Percentiles rank a stretch among this genome's conserved stretches.
Conservation (phyloP, 164 flowering plant species). For the Pachysandra terminalis region DNA sequence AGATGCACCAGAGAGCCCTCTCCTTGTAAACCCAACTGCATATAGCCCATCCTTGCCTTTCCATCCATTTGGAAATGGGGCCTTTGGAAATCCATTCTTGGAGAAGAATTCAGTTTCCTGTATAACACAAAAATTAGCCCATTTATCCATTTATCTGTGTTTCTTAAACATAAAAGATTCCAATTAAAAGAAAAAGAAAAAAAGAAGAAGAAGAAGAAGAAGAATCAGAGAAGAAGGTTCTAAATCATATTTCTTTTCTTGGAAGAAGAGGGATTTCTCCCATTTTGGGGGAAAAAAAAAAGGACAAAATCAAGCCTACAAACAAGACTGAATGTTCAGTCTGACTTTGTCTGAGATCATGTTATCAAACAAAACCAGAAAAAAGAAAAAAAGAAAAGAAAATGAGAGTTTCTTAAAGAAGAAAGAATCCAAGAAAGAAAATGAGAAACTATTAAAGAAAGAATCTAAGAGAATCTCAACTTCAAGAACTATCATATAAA, state of each 20-base stretch:
- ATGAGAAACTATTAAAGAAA: background rate
- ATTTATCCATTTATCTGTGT: background rate
- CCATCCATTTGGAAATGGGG: conserved; percentile 85
- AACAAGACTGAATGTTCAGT: conserved; percentile 8
- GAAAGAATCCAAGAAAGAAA: background rate
- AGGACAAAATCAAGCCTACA: background rate
- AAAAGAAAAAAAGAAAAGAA: background rate
- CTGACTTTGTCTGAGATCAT: background rate
- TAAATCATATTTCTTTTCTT: conserved; percentile 2
- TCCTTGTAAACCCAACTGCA: conserved; percentile 92
- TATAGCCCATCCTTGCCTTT: conserved; percentile 79
- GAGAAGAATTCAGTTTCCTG: conserved; percentile 86
- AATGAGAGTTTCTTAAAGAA: background rate
- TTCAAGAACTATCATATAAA: conserved; percentile 32
- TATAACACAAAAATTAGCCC: conserved; percentile 12
- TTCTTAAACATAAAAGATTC: background rate
- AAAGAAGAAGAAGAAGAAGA: no score
- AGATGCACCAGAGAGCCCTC: conserved; percentile 92
- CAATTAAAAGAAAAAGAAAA: no score
- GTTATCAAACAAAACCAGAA: background rate
- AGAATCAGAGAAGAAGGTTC: background rate
- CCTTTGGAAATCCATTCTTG: conserved; percentile 65
- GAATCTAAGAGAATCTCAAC: conserved; percentile 18
- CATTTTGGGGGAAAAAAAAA: background rate
- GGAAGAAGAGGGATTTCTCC: no score